Conservation (phyloP, 225 moss, liverwort and hornwort species). For the Bryum argenteum region DNA sequence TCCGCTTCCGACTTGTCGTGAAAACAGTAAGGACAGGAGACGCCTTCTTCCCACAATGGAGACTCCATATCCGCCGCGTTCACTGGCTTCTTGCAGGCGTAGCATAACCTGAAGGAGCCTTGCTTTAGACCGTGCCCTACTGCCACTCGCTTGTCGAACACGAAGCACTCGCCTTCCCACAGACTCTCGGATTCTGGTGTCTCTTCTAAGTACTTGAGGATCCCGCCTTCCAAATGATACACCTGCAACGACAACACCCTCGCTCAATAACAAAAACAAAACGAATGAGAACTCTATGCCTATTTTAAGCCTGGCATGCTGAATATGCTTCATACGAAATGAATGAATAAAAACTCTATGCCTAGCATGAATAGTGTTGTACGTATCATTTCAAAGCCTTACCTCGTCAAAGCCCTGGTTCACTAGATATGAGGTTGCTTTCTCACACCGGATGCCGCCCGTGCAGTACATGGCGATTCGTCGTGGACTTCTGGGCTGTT, state of each 20-base stretch:
- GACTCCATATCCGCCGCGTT: slow-evolving; percentile 68
- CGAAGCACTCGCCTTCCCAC: slow-evolving; percentile 98
- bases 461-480: slow-evolving; percentile 99
- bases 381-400: no score
- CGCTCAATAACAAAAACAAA: slow-evolving; percentile 16
- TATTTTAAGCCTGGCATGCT: no score
- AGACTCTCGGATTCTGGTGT: slow-evolving; percentile 70
- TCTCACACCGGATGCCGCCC: slow-evolving; percentile 96
- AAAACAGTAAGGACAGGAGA: slow-evolving; percentile 82
- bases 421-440: slow-evolving; percentile 80
- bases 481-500: slow-evolving; percentile 35
- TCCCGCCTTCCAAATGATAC: slow-evolving; percentile 91
- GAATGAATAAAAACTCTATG: no score
- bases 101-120: slow-evolving; percentile 71
- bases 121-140: slow-evolving; percentile 82
- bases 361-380: no score
- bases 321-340: no score
- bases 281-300: no score
- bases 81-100: slow-evolving; percentile 96
- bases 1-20: slow-evolving; percentile 67
- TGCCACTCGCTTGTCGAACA: slow-evolving; percentile 92
- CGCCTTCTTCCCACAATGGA: slow-evolving; percentile 82
- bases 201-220: slow-evolving; percentile 82
- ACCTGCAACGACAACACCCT: slow-evolving; percentile 65
- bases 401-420: slow-evolving; percentile 85